Evolutionary conservation across 2,329 filamentous ascomycete species (phyloP).

Genomic region (Arthrobotrys conoides): DNA sequence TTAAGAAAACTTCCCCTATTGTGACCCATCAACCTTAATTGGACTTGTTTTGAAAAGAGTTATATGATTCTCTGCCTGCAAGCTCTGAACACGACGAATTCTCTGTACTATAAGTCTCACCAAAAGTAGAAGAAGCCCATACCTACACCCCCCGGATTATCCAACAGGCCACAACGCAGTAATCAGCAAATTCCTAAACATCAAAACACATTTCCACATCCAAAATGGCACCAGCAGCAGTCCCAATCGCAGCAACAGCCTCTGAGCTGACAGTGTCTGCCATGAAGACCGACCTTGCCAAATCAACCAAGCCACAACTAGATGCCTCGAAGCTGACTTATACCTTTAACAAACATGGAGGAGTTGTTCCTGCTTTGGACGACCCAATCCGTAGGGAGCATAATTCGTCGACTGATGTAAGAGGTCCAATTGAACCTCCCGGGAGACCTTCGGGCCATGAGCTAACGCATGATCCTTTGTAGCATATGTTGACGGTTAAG

Average conservation of each 20-base stretch:
- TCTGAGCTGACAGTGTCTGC: slow-evolving; percentile 44
- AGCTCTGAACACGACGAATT: no score
- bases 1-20: slow-evolving; percentile 26
- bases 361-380: slow-evolving; percentile 71
- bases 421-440: slow-evolving; percentile 10
- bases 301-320: slow-evolving; percentile 32
- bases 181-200: not conserved
- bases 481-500: slow-evolving; percentile 86
- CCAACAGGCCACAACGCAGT: slow-evolving; percentile 44
- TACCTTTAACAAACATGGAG: slow-evolving; percentile 71
- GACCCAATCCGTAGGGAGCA: slow-evolving; percentile 65
- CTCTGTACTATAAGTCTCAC: slow-evolving; percentile 27
- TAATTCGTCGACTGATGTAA: slow-evolving; percentile 55
- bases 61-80: not conserved
- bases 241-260: slow-evolving; percentile 37
- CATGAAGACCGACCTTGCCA: slow-evolving; percentile 43
- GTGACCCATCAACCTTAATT: slow-evolving; percentile 37
- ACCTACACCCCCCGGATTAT: slow-evolving; percentile 10
- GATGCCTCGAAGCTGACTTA: slow-evolving; percentile 75
- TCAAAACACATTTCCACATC: slow-evolving; percentile 1
- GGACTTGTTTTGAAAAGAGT: slow-evolving; percentile 24
- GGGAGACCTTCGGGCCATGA: not conserved
- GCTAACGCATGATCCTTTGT: slow-evolving; percentile 68
- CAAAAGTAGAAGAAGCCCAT: slow-evolving; percentile 2
- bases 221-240: slow-evolving; percentile 56